Evolutionary conservation across 2,329 filamentous ascomycete species (phyloP).

Genomic region (Cladosporium phlei): DNA sequence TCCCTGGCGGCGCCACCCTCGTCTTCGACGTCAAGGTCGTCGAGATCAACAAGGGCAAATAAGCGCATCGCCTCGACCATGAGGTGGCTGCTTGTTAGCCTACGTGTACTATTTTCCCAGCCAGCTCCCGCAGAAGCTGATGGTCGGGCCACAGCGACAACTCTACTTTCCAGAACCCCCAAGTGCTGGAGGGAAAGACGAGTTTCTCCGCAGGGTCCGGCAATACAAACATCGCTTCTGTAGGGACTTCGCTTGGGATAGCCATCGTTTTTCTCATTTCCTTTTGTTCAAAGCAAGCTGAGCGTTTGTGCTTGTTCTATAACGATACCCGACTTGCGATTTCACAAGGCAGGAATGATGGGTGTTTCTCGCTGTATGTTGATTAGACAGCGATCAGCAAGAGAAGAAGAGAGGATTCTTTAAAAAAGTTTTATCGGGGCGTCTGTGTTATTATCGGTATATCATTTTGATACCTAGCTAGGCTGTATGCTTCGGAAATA

Average conservation of each 20-base stretch:
- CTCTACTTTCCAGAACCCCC: slow-evolving; percentile 30
- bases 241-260: slow-evolving; percentile 7
- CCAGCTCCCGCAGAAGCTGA: background rate
- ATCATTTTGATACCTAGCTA: too few relatives aligned
- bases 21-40: slow-evolving; percentile 70
- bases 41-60: slow-evolving; percentile 41
- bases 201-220: slow-evolving; percentile 14
- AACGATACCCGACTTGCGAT: slow-evolving; percentile 27
- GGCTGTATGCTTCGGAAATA: too few relatives aligned
- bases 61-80: slow-evolving; percentile 15
- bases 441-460: too few relatives aligned
- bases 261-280: slow-evolving; percentile 7
- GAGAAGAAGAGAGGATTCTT: too few relatives aligned
- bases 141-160: slow-evolving; percentile 11
- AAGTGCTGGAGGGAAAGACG: slow-evolving; percentile 37
- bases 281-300: slow-evolving; percentile 7
- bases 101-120: slow-evolving; percentile 12
- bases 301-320: slow-evolving; percentile 6
- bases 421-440: too few relatives aligned
- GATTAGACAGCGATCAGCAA: too few relatives aligned
- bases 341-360: slow-evolving; percentile 23
- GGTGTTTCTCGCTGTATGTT: too few relatives aligned
- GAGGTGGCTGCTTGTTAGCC: too few relatives aligned
- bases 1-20: slow-evolving; percentile 85
- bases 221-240: slow-evolving; percentile 1